Evolutionary conservation across 495 filamentous ascomycete species (phyloP).

Genomic region (Xanthoparmelia taractica): DNA sequence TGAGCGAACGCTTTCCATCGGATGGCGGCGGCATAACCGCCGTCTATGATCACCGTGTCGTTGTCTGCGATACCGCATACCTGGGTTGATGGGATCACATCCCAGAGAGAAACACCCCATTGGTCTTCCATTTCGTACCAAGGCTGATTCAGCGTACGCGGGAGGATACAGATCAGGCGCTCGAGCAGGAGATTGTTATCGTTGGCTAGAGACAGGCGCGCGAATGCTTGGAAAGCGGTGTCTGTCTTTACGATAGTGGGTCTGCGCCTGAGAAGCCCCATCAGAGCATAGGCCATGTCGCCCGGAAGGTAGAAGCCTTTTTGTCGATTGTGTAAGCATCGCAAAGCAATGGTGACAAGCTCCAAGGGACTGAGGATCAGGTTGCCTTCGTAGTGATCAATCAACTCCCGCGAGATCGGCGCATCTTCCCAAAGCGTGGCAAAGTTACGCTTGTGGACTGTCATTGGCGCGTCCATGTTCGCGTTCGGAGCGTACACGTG

Average conservation of each 20-base stretch:
- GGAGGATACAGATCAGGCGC: constrained; percentile 26
- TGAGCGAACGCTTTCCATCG: constrained; percentile 33
- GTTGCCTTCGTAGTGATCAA: constrained; percentile 36
- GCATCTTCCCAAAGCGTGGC: constrained; percentile 22
- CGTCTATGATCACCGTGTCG: constrained; percentile 38
- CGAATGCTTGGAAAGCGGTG: constrained; percentile 39
- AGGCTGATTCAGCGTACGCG: constrained; percentile 20
- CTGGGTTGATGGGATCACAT: constrained; percentile 37
- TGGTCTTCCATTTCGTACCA: constrained; percentile 33
- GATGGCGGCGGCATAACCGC: constrained; percentile 28
- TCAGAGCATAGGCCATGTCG: constrained; percentile 41
- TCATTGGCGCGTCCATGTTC: constrained; percentile 1
- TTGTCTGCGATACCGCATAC: constrained; percentile 35
- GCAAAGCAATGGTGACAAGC: constrained; percentile 25
- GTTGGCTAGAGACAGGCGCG: constrained; percentile 39
- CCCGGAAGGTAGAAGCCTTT: constrained; percentile 25
- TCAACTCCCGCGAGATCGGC: constrained; percentile 24
- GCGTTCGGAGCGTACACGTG: constrained; percentile 24
- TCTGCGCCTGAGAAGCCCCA: constrained; percentile 37
- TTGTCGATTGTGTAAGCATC: constrained; percentile 26
- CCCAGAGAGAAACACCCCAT: constrained; percentile 36
- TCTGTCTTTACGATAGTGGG: constrained; percentile 30
- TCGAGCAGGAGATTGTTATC: constrained; percentile 38
- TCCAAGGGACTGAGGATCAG: constrained; percentile 30
- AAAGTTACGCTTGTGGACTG: not conserved